A percentile compares a stretch with the other conserved stretches of the same genome.
phyloP scores from a whole-genome alignment of 2,329 filamentous ascomycete genomes.

The Cylindrodendrum hubeiense region DNA sequence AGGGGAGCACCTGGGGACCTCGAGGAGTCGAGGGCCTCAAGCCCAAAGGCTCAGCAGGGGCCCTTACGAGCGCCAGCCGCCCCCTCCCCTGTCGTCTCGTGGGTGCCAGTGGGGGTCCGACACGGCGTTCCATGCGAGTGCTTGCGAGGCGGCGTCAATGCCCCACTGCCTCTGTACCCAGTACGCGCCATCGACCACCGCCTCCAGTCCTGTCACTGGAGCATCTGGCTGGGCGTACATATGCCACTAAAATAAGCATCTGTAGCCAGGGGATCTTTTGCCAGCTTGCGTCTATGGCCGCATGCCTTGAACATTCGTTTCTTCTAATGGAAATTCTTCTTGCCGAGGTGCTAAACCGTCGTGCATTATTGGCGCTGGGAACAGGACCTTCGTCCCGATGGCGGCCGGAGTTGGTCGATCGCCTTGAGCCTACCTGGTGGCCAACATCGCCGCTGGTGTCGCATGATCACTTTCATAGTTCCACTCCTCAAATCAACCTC shows the following conservation, averaged over 20 bases:
- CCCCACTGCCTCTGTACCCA: slow-evolving; percentile 32
- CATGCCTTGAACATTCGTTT: slow-evolving; percentile 38
- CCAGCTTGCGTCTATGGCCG: slow-evolving; percentile 25
- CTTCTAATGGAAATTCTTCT: slow-evolving; percentile 38
- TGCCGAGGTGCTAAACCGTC: slow-evolving; percentile 3
- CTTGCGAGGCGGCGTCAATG: slow-evolving; percentile 31
- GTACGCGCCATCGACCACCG: slow-evolving; percentile 26
- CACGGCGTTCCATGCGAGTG: slow-evolving; percentile 44
- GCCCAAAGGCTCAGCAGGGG: not conserved
- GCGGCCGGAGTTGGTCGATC: not conserved
- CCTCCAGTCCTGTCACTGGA: slow-evolving; percentile 31
- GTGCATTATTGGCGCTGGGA: slow-evolving; percentile 12
- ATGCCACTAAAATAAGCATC: slow-evolving; percentile 45
- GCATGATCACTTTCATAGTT: slow-evolving; percentile 20
- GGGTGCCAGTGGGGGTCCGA: slow-evolving; percentile 42
- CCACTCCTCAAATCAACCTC: slow-evolving; percentile 8
- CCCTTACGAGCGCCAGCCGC: slow-evolving; percentile 17
- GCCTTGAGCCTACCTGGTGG: not conserved
- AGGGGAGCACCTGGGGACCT: slow-evolving; percentile 4
- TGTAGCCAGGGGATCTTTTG: slow-evolving; percentile 35
- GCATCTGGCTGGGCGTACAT: slow-evolving; percentile 31
- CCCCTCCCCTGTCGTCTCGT: slow-evolving; percentile 40
- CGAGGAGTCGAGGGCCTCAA: not conserved
- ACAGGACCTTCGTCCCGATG: not conserved
- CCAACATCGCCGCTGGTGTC: slow-evolving; percentile 16